Evolutionary conservation across 352 stramenopile species (phyloP), one percentile per base, ranked within the genome.

Genomic region (Phytopythium oedochilum): DNA sequence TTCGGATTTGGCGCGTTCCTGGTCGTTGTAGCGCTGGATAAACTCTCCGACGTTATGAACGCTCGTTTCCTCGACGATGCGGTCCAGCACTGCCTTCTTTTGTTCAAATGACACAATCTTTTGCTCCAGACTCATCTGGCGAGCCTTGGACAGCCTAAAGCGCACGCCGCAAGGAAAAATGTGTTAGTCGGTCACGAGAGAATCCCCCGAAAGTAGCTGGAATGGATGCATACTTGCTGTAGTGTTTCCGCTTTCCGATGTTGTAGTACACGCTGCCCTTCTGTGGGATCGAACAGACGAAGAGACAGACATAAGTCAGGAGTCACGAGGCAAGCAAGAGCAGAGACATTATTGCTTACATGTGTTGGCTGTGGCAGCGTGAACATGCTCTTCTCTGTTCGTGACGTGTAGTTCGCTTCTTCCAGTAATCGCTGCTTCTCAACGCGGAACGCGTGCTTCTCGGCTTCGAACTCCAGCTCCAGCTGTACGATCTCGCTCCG

Each of bases 81-180:
- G 64, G 47, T 89, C 75, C n/a, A 89, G 64, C 5, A 83, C 50
- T n/a, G 59, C 38, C 55, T 84, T 85, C 45, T 89, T 89, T 47
- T 89, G 73, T 64, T 89, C 73, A 26, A 89, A 87, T 20, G 78
- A 85, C 32, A 87, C 64, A 3, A 78, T 65, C 26, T 85, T 85
- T 50, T 86, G 75, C 57, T 88, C 78, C 49, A 88, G 52, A 43
- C 48, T 84, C 39, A 76, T 53, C 39, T 72, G 78, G 42, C 84
- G 83, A 40, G 70, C 70, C 35, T 64, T 73, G 6, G 61, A 82
- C 18, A 70, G 28, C 46, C 66, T 76, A 15, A 1, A 39, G 42
- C 25, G 39, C 17, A 49, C 2, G 5, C 7, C 3, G 28, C 29
- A 55, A 12, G 11, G 8, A 5, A 11, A 29, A 5, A 29, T 10